Base-by-base conservation (phyloP, 805 yeast genomes). In the Debaryomyces hansenii region DNA sequence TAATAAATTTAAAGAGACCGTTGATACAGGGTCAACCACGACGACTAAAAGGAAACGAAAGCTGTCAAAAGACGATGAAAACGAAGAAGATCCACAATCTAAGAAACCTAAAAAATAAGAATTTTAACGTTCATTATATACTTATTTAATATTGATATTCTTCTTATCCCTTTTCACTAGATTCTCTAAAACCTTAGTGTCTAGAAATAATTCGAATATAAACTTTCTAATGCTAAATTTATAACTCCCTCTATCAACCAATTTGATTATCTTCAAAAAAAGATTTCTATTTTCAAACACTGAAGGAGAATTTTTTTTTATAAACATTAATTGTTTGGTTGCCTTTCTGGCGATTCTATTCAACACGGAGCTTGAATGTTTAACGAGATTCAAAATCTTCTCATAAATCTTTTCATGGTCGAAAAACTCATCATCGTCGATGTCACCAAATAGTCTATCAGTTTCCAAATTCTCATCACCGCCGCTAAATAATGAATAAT, bases 151-250 rank as follows among this genome's bases (percentile, higher is more conserved):
- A 34, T 42, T 37, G 12, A 49, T 46, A 29, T 44, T 48, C 46
- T 63, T 70, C 27, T 77, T 64, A 45, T 78, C 81, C 41, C 74
- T 66, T 57, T 69, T 74, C 31, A 80, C 70, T 42, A 83, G 53
- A 10, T 64, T 63, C 48, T 83, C 88, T 59, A 85, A 64, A 37
- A 82, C 68, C 28, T 69, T 69, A 10, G 76, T 70, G 51, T 78
- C 77, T 20, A 64, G 52, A 52, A 87, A 80, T 44, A 86, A 66
- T 37, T 84, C 91, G 55, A 84, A 77, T 12, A 90, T 68, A 57
- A 83, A 85, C 51, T 80, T 74, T 32, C 96, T 69, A 15, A 80
- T 81, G 4, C 80, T 79, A 43, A 79, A 81, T 52, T 84, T 79
- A 63, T 81, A 87, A 75, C 77, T 72, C 66, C 90, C 60, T 63